Percentiles rank a stretch among this genome's conserved stretches.
Conservation (phyloP, 1,284 basidiomycete genomes). For the Tremellales sp. region DNA sequence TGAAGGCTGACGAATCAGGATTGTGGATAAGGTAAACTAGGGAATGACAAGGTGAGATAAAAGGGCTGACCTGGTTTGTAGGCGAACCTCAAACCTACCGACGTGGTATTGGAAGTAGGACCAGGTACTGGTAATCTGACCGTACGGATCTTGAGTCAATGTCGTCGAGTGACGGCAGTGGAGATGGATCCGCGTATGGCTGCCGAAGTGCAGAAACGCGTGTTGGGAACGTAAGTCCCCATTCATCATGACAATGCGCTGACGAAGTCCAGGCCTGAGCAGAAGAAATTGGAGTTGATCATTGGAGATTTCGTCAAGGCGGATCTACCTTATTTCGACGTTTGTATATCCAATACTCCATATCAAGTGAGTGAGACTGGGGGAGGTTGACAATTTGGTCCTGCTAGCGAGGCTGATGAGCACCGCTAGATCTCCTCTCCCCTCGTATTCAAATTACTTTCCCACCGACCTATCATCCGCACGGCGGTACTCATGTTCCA, state of each 20-base stretch:
- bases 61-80: slow-evolving; percentile 50
- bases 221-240: slow-evolving; percentile 87
- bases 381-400: background rate
- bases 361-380: slow-evolving; percentile 62
- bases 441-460: slow-evolving; percentile 92
- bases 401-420: background rate
- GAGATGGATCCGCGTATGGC: slow-evolving; percentile 99
- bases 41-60: background rate
- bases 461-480: slow-evolving; percentile 89
- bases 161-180: slow-evolving; percentile 85
- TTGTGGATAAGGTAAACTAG: slow-evolving; percentile 65
- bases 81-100: slow-evolving; percentile 87
- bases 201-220: slow-evolving; percentile 92
- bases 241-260: background rate
- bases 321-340: slow-evolving; percentile 94
- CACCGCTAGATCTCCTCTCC: slow-evolving; percentile 78
- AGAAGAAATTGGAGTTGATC: slow-evolving; percentile 88
- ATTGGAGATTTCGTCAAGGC: slow-evolving; percentile 98
- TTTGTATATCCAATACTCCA: slow-evolving; percentile 97
- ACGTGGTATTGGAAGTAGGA: slow-evolving; percentile 95
- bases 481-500: slow-evolving; percentile 99
- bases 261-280: slow-evolving; percentile 72
- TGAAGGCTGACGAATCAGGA: slow-evolving; percentile 51
- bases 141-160: slow-evolving; percentile 87
- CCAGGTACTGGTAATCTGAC: slow-evolving; percentile 98